Evolutionary conservation across 108 stramenopile species (phyloP).

Genomic region (Ochromonas danica): DNA sequence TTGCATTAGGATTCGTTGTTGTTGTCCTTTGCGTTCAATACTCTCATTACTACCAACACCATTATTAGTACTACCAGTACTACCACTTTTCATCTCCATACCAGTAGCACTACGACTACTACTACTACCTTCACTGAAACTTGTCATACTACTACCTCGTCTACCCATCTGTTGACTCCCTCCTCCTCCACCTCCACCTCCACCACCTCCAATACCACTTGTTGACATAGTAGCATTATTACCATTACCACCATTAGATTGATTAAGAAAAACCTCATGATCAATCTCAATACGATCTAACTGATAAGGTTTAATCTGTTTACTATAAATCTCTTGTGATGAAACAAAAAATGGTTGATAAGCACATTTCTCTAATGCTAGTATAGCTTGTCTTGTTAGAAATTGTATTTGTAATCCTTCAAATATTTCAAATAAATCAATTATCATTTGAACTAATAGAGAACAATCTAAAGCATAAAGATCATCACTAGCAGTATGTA

Average conservation of each 20-base stretch:
- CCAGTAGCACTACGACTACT: too few species aligned
- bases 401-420: neutral
- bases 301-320: neutral
- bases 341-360: conserved; percentile 24
- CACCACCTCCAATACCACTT: neutral
- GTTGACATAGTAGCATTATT: too few species aligned
- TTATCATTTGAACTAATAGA: neutral
- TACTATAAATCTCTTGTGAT: neutral
- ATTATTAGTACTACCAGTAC: too few species aligned
- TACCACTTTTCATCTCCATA: too few species aligned
- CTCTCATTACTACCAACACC: too few species aligned
- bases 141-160: neutral
- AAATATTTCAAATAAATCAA: neutral
- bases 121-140: neutral
- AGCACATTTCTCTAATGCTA: conserved; percentile 2
- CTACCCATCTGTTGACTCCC: neutral
- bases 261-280: neutral
- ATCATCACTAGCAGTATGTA: neutral
- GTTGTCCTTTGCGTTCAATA: too few species aligned
- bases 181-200: neutral
- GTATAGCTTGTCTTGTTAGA: neutral
- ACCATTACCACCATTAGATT: neutral
- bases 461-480: neutral
- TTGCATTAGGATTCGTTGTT: too few species aligned
- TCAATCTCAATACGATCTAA: conserved; percentile 4